Conservation (phyloP, 2,329 filamentous ascomycete genomes). For the Colletotrichum acutatum region DNA sequence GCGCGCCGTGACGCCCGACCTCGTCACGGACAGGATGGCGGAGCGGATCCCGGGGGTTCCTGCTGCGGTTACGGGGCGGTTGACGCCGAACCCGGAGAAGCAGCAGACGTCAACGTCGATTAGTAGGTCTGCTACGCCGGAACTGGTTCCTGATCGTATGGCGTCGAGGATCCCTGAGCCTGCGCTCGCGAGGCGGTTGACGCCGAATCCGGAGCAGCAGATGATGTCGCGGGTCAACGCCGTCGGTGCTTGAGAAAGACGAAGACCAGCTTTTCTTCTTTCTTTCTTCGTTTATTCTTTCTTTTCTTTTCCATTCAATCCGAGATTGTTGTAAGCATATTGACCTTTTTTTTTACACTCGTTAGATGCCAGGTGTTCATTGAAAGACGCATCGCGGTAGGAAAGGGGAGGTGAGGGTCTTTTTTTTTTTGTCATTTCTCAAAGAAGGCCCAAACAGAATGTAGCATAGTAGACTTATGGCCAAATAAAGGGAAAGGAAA, state of each 20-base stretch:
- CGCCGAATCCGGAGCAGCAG: slow-evolving; percentile 61
- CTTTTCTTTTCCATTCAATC: no score
- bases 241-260: slow-evolving; percentile 39
- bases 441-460: background rate
- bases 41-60: slow-evolving; percentile 56
- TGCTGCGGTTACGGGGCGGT: slow-evolving; percentile 50
- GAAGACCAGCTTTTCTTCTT: background rate
- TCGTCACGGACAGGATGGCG: slow-evolving; percentile 63
- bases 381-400: background rate
- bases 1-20: slow-evolving; percentile 62
- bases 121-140: slow-evolving; percentile 57
- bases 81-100: slow-evolving; percentile 61
- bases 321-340: no score
- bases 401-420: background rate
- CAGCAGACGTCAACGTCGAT: slow-evolving; percentile 37
- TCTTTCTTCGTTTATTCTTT: background rate
- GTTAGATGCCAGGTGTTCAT: background rate
- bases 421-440: no score
- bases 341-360: background rate
- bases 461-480: slow-evolving; percentile 17
- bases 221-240: slow-evolving; percentile 42
- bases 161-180: slow-evolving; percentile 55
- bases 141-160: slow-evolving; percentile 64
- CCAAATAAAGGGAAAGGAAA: slow-evolving; percentile 1
- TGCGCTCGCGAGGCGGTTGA: slow-evolving; percentile 54